These are phyloP conservation scores for Rhizopogon salebrosus DNA, from an alignment of 768 basidiomycete genomes.

Conservation along the genomic window DNA sequence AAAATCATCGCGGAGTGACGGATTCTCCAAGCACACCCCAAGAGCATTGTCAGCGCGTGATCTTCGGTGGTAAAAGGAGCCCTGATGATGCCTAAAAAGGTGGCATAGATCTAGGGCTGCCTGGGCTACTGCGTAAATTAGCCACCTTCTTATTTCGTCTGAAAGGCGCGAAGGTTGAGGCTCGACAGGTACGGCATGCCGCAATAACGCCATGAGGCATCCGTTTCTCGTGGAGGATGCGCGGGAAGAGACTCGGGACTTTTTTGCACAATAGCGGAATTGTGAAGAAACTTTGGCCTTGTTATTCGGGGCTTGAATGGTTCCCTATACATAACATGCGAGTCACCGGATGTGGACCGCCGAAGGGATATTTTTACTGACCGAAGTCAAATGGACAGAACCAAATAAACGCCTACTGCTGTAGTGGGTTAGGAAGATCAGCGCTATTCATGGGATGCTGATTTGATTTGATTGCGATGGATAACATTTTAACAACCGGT, in stretches of 20 bases:
- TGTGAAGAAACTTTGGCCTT: neutral
- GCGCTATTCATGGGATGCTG: conserved; percentile 1
- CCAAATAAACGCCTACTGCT: neutral
- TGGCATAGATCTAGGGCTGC: neutral
- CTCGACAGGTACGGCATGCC: conserved; percentile 1
- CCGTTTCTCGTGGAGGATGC: conserved; percentile 1
- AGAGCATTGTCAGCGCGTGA: conserved; percentile 1
- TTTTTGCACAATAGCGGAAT: no score
- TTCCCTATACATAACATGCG: neutral
- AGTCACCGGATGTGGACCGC: neutral
- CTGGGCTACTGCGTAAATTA: neutral
- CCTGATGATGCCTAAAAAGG: neutral
- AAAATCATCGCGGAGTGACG: conserved; percentile 2
- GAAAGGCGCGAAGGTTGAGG: conserved; percentile 2
- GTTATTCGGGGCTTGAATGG: neutral
- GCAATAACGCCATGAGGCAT: conserved; percentile 1
- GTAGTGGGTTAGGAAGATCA: conserved; percentile 1
- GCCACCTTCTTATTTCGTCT: neutral
- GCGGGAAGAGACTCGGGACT: conserved; percentile 2
- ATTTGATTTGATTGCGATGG: conserved; percentile 19
- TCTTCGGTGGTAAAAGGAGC: conserved; percentile 1
- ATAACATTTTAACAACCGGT: conserved; percentile 14
- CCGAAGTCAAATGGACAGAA: conserved; percentile 1
- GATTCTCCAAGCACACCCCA: conserved; percentile 1
- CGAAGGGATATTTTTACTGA: conserved; percentile 5